Evolutionary conservation across 345 rosid species (phyloP), one percentile per base, ranked within the genome.

Genomic region (Bruguiera parviflora): DNA sequence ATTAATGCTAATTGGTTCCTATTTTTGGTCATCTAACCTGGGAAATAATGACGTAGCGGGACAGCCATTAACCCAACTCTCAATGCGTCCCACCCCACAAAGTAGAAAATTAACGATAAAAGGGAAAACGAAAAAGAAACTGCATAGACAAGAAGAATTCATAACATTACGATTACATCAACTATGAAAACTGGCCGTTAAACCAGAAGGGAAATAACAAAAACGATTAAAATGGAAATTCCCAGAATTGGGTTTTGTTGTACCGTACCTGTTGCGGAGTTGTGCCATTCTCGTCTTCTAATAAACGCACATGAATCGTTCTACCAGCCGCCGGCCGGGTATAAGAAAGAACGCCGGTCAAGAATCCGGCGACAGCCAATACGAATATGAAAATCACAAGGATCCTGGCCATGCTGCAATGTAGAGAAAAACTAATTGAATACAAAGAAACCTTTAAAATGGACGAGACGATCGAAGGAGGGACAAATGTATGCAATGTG

Each of bases 211-310:
- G 19, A 20, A 53, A 25, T 27, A 58, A 68, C 47, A 35, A 55
- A 24, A 39, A 64, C 15, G 20, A n/a, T 43, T 11, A 22, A 39
- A 49, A 21, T 10, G 35, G n/a, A 71, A 63, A 32, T 13, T n/a
- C 27, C 15, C 29, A 8, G 16, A 7, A 53, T 3, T n/a, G 22
- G 58, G 13, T 53, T 53, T 21, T 11, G 25, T 53, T 53, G 20
- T 19, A 20, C 56, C 3, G 10, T 71, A 88, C 96, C 88, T 88
- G 92, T 59, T 90, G 86, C 6, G 92, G 91, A 39, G 75, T 79
- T 15, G 73, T 18, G 18, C 67, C 16, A 69, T 77, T 35, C 46
- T 25, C 67, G 27, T 27, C 33, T 47, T 47, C 66, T 22, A 32
- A 31, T 2, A 7, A 43, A 5, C 22, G 11, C 9, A 69, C 72